Base-by-base conservation (phyloP, 2,329 filamentous ascomycete genomes). In the Fusarium tricinctum region DNA sequence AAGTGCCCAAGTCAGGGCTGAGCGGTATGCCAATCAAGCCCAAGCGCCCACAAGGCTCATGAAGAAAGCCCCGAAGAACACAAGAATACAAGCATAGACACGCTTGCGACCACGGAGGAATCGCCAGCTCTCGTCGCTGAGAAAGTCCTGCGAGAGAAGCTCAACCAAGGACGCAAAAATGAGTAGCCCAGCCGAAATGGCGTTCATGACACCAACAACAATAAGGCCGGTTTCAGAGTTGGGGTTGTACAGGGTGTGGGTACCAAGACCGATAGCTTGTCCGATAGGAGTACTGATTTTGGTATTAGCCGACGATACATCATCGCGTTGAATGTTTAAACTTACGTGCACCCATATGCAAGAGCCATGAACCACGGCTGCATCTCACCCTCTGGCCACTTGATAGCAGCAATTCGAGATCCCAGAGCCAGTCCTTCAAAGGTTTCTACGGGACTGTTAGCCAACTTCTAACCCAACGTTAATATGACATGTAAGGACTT, bases 131-230 rank as follows among this genome's bases (percentile, higher is more conserved):
- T 88, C 85, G 43, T 90, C 88, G 62, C 86, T 88, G 33, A 91
- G 75, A 68, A 92, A 92, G 70, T 93, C 91, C 74, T 92, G 90
- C 0, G 89, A 89, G 53, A 93, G 81, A 47, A 93, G 82, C 77
- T 93, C 90, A 22, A 93, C 89, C 50, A 93, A 80, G 0, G 89
- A 90, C 0, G 91, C 91, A 76, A 92, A 93, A 4, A 91, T 82
- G 10, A 93, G 79, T n/a, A 93, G 79, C 2, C 91, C 91, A 51
- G 89, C 88, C 20, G 89, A 91, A 53, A 93, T 88, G 26, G 89
- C 90, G 75, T 93, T 93, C 82, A 92, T 92, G 73, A 91, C 86
- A 4, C 91, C 91, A 19, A 92, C 90, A 75, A 92, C 87, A 19
- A 93, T 81, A 19, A 93, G 80, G 1, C 91, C 91, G 0, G 86